These are phyloP conservation scores for Lachnum nothofagi DNA, from an alignment of 2,329 filamentous ascomycete genomes.

Conservation along the genomic window DNA sequence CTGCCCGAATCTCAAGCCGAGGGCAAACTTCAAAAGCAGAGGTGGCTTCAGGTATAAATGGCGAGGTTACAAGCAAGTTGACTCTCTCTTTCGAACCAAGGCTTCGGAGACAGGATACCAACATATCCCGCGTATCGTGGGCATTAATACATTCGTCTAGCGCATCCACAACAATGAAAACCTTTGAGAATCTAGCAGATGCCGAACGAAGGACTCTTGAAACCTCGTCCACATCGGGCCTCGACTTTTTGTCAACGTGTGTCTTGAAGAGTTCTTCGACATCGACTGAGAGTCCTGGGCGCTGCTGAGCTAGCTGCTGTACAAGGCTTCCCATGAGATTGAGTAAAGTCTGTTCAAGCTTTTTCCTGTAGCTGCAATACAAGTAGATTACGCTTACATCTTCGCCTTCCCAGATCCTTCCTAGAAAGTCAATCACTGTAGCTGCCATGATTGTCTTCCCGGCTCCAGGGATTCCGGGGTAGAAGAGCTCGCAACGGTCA, in stretches of 20 bases:
- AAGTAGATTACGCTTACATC: slow-evolving; percentile 13
- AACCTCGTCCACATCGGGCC: slow-evolving; percentile 25
- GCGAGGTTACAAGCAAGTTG: slow-evolving; percentile 32
- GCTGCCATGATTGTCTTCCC: slow-evolving; percentile 44
- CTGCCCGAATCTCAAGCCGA: slow-evolving; percentile 29
- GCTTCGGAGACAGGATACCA: slow-evolving; percentile 29
- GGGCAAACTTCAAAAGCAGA: slow-evolving; percentile 14
- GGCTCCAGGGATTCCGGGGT: slow-evolving; percentile 34
- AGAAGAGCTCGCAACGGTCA: slow-evolving; percentile 10
- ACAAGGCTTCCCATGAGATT: slow-evolving; percentile 29
- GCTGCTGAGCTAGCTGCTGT: slow-evolving; percentile 29
- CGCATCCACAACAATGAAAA: slow-evolving; percentile 16
- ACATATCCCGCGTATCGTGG: slow-evolving; percentile 1
- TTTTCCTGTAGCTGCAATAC: slow-evolving; percentile 25
- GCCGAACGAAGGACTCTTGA: slow-evolving; percentile 15
- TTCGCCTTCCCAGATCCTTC: neutral
- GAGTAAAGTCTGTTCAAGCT: slow-evolving; percentile 23
- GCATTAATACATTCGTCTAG: slow-evolving; percentile 13
- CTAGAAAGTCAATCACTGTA: neutral
- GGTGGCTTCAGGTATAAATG: slow-evolving; percentile 24
- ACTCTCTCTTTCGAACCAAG: slow-evolving; percentile 14
- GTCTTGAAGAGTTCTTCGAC: slow-evolving; percentile 23
- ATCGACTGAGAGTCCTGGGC: slow-evolving; percentile 9
- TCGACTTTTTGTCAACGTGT: slow-evolving; percentile 19
- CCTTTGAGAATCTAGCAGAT: slow-evolving; percentile 15